Base-by-base conservation (phyloP, 331 rosid genomes). In the Cydonia oblonga region DNA sequence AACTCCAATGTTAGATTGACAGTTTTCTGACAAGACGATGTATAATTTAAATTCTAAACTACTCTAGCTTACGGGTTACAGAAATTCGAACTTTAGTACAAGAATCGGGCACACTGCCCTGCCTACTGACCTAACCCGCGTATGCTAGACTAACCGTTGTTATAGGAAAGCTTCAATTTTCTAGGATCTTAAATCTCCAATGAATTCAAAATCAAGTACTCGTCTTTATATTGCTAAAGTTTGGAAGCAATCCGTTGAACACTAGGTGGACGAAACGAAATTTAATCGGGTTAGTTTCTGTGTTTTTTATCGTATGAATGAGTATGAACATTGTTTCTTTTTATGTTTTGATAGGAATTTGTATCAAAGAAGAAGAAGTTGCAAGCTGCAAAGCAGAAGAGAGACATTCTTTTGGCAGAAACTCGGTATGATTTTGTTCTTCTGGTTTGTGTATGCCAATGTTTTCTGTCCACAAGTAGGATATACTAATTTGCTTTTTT, bases 351-450 rank as follows among this genome's bases (percentile, higher is more conserved):
- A 69, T 80, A 90, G 96, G 91, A 83, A 52, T 68, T 68, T 80
- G 87, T 83, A 69, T 76, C 81, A 14, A 81, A 70, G 75, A 86
- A 81, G 72, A 83, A 70, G 78, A 88, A 72, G 82, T 15, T 80
- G 81, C 69, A 65, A 66, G 33, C 28, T 16, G 67, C 69, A 6
- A 78, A 30, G 52, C 77, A 33, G 73, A 86, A 70, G 38, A 74
- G 72, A 80, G 84, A 79, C 7, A 60, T 44, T 66, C 91, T 90
- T 64, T 14, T 60, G 25, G 76, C 84, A 0, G 90, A 90, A 88
- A 86, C 85, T 72, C 30, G 86, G 96, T 86, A 83, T 56, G 28
- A 15, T 12, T 15, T 61, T 19, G 29, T 40, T 69, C 18, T 49
- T 49, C n/a, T 15, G 19, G 54, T 19, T 18, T 51, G 56, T 16